A percentile compares a stretch with the other conserved stretches of the same genome.
Conservation (phyloP, 23 red algal genomes). For the Gracilariopsis chorda region DNA sequence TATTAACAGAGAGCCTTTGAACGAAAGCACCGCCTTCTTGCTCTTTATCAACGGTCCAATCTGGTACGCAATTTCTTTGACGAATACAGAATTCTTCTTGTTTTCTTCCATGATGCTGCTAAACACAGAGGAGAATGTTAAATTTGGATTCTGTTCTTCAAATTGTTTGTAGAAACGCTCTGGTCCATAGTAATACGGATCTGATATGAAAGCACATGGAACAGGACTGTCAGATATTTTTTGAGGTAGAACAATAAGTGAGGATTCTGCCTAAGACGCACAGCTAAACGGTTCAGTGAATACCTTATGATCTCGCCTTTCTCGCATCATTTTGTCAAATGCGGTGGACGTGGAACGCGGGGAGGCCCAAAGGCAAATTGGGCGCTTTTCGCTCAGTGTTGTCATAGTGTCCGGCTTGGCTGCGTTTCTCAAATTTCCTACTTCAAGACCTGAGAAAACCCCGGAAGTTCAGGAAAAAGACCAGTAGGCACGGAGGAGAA, state of each 20-base stretch:
- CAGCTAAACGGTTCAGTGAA: conserved; percentile 13
- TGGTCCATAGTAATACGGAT: conserved; percentile 4
- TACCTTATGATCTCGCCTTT: background rate
- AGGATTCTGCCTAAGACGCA: background rate
- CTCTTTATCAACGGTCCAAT: background rate
- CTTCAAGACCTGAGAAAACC: too few relatives aligned
- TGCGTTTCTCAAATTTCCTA: too few relatives aligned
- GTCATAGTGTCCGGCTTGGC: too few relatives aligned
- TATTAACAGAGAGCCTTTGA: background rate
- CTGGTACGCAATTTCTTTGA: background rate
- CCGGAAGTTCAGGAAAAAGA: too few relatives aligned
- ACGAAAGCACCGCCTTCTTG: background rate
- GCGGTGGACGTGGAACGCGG: background rate
- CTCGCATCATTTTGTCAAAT: conserved; percentile 27
- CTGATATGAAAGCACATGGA: background rate
- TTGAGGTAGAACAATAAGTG: too few relatives aligned
- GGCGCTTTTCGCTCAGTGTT: background rate
- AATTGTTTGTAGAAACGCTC: background rate
- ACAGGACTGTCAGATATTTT: too few relatives aligned
- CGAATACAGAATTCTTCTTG: background rate
- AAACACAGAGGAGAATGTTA: background rate
- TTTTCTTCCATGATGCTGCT: background rate
- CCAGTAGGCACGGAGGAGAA: too few relatives aligned
- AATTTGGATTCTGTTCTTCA: background rate
- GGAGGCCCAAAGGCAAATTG: background rate